Evolutionary conservation across 2,329 filamentous ascomycete genomes (phyloP).

Genomic region (Fusarium hostae): DNA sequence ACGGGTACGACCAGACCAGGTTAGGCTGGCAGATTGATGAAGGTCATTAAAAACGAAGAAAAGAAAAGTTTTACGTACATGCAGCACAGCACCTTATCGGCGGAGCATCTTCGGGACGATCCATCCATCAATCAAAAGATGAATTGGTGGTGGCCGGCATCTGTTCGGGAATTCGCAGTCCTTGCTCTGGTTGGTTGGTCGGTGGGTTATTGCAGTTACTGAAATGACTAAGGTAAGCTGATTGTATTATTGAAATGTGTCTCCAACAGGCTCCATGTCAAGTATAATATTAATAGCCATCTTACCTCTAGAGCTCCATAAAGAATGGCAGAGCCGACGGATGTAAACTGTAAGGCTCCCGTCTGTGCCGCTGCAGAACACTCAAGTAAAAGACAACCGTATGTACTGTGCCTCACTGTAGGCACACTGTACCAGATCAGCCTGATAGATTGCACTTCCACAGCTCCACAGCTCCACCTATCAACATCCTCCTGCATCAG

Average conservation of each 20-base stretch:
- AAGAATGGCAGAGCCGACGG: constrained; percentile 17
- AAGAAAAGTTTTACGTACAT: constrained; percentile 36
- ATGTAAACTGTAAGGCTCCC: constrained; percentile 27
- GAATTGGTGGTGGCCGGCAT: constrained; percentile 11
- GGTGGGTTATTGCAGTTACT: neutral
- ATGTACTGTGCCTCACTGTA: neutral
- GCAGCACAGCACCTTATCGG: constrained; percentile 34
- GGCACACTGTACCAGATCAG: constrained; percentile 13
- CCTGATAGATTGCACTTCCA: constrained; percentile 11
- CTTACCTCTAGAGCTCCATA: constrained; percentile 16
- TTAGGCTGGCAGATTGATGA: constrained; percentile 19
- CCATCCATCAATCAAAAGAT: constrained; percentile 8
- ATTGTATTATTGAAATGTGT: neutral
- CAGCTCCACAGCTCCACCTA: constrained; percentile 22
- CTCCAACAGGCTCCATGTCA: neutral
- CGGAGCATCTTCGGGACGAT: constrained; percentile 44
- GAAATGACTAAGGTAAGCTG: constrained; percentile 15
- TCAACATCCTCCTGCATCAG: constrained; percentile 27
- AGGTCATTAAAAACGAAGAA: constrained; percentile 21
- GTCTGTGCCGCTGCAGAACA: constrained; percentile 22
- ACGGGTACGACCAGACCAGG: constrained; percentile 21
- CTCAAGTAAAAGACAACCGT: neutral
- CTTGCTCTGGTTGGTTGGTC: neutral
- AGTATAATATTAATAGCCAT: neutral
- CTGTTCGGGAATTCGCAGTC: constrained; percentile 33